A percentile compares a stretch with the other conserved stretches of the same genome.
Conservation (phyloP, 148 eudicot genomes). For the Camellia sinensis region DNA sequence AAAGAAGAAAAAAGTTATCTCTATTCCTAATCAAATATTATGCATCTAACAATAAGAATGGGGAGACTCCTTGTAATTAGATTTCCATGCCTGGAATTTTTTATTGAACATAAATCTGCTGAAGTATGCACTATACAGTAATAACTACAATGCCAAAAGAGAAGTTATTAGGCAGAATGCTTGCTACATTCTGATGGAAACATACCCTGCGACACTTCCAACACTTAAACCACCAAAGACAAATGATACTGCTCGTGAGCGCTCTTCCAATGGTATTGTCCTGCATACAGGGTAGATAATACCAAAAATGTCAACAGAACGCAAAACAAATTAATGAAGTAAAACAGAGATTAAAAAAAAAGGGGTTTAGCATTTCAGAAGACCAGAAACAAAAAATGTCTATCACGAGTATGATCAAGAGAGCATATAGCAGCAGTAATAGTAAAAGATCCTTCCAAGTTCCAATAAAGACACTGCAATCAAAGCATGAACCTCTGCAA, state of each 20-base stretch:
- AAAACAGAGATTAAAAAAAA: not conserved
- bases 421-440: too few relatives aligned
- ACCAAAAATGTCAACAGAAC: not conserved
- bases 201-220: conserved; percentile 95
- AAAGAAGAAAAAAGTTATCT: too few relatives aligned
- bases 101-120: not conserved
- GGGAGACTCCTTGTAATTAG: not conserved
- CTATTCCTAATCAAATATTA: not conserved
- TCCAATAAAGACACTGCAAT: too few relatives aligned
- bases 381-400: not conserved
- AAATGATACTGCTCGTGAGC: conserved; percentile 95
- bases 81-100: not conserved
- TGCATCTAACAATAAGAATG: not conserved
- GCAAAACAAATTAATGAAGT: not conserved
- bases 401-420: not conserved
- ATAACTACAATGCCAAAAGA: not conserved
- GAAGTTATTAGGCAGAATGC: not conserved
- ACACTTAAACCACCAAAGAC: conserved; percentile 98
- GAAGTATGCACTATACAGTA: not conserved
- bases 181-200: conserved; percentile 6
- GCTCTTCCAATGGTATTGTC: conserved; percentile 86
- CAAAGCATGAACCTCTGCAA: not conserved
- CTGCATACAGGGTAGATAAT: conserved; percentile 37
- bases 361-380: not conserved
- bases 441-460: not conserved